A percentile compares a stretch with the other conserved stretches of the same genome.
Evolutionary conservation across 2,329 filamentous ascomycete species (phyloP).

Genomic region (Trichoderma arundinaceum): DNA sequence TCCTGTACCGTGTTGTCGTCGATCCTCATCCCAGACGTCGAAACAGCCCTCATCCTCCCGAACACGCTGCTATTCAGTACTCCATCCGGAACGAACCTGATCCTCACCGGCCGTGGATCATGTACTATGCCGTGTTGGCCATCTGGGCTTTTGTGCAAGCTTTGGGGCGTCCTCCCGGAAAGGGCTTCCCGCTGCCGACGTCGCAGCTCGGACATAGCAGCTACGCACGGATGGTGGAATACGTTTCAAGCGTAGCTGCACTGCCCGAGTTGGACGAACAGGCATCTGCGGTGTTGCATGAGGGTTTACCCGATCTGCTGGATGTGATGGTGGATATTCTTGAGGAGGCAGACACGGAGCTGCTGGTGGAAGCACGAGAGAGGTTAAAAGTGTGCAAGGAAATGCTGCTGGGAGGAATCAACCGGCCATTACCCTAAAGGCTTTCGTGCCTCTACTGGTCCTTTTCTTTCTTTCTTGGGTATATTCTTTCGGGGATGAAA

Average conservation of each 20-base stretch:
- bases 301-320: constrained; percentile 54
- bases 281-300: constrained; percentile 69
- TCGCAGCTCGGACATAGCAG: constrained; percentile 49
- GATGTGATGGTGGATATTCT: constrained; percentile 52
- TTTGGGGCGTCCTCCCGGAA: constrained; percentile 63
- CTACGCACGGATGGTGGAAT: constrained; percentile 48
- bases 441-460: constrained; percentile 33
- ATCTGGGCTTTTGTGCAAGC: constrained; percentile 90
- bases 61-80: constrained; percentile 60
- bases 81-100: constrained; percentile 78
- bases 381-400: constrained; percentile 68
- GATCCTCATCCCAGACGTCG: constrained; percentile 49
- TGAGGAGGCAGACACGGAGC: constrained; percentile 62
- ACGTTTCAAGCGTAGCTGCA: constrained; percentile 68
- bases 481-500: background rate
- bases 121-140: constrained; percentile 84
- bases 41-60: constrained; percentile 35
- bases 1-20: constrained; percentile 77
- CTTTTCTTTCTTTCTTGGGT: background rate
- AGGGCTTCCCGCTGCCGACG: constrained; percentile 53
- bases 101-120: constrained; percentile 85
- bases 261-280: constrained; percentile 72
- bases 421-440: constrained; percentile 11
- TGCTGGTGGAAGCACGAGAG: constrained; percentile 77
- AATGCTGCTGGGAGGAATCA: constrained; percentile 35